These are phyloP conservation scores for Suhomyces chickasaworum DNA, from an alignment of 1,139 yeast species.

Conservation along the genomic window DNA sequence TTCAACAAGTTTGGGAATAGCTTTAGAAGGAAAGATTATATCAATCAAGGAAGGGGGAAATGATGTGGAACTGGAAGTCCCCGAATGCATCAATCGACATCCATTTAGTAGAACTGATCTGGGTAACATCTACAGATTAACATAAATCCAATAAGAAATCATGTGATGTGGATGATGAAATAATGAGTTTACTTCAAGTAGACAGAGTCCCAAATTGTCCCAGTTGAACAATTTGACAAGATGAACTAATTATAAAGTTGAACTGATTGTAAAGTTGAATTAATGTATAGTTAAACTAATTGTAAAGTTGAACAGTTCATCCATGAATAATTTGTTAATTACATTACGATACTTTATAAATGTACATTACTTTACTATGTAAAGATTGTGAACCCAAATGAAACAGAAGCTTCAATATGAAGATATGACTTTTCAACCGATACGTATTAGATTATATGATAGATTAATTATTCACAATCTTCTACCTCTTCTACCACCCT, in stretches of 20 bases:
- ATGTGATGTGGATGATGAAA: conserved; percentile 4
- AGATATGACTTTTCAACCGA: conserved; percentile 13
- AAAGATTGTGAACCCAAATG: conserved; percentile 12
- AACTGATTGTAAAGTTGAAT: no score
- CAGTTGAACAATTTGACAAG: no score
- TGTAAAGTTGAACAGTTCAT: no score
- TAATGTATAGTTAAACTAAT: no score
- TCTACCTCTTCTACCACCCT: conserved; percentile 99
- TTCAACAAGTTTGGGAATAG: neutral
- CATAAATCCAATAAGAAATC: neutral
- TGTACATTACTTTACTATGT: conserved; percentile 16
- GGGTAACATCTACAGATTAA: neutral
- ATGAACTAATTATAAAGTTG: no score
- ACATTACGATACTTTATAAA: conserved; percentile 13
- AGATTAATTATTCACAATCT: conserved; percentile 67
- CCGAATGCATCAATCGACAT: conserved; percentile 1
- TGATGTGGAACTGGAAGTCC: no score
- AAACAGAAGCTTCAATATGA: conserved; percentile 9
- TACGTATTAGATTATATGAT: conserved; percentile 16
- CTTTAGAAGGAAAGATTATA: conserved; percentile 3
- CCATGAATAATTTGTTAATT: no score
- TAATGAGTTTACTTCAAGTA: neutral
- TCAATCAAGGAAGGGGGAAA: conserved; percentile 5
- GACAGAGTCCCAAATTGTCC: no score
- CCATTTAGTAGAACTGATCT: neutral